Percentiles rank a stretch among this genome's conserved stretches.
These are phyloP conservation scores for Aspergillus spinulosporus DNA, from an alignment of 2,329 filamentous ascomycete species.

Conservation along the genomic window DNA sequence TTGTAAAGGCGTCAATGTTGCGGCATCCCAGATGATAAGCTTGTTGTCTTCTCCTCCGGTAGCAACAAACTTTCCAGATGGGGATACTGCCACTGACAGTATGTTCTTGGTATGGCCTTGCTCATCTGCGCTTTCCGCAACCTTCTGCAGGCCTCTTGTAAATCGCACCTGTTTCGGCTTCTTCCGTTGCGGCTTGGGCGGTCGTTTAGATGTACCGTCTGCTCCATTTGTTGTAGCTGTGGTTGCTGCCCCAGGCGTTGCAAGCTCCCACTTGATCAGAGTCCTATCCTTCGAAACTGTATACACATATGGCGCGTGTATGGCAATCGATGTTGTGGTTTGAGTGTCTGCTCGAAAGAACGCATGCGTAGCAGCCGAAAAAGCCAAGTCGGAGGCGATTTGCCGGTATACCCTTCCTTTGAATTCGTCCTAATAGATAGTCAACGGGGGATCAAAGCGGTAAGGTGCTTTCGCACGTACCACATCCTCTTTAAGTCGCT, in stretches of 20 bases:
- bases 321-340: slow-evolving; percentile 75
- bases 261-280: slow-evolving; percentile 86
- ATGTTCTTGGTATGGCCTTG: slow-evolving; percentile 80
- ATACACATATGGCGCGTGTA: slow-evolving; percentile 78
- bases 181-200: slow-evolving; percentile 46
- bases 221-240: slow-evolving; percentile 58
- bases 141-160: slow-evolving; percentile 45
- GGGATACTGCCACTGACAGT: slow-evolving; percentile 78
- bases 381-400: slow-evolving; percentile 71
- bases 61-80: slow-evolving; percentile 85
- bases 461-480: slow-evolving; percentile 40
- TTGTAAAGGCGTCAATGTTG: slow-evolving; percentile 72
- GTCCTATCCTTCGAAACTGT: slow-evolving; percentile 83
- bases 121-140: slow-evolving; percentile 45
- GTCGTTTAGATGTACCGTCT: slow-evolving; percentile 64
- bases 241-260: slow-evolving; percentile 41
- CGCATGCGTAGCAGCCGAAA: slow-evolving; percentile 65
- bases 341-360: slow-evolving; percentile 78
- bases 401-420: slow-evolving; percentile 87
- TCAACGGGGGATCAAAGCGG: slow-evolving; percentile 17
- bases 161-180: slow-evolving; percentile 53
- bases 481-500: slow-evolving; percentile 86
- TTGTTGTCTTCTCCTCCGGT: slow-evolving; percentile 84
- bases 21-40: slow-evolving; percentile 84
- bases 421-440: slow-evolving; percentile 62